phyloP scores from a whole-genome alignment of 495 filamentous ascomycete species.

The Daldinia childiae region DNA sequence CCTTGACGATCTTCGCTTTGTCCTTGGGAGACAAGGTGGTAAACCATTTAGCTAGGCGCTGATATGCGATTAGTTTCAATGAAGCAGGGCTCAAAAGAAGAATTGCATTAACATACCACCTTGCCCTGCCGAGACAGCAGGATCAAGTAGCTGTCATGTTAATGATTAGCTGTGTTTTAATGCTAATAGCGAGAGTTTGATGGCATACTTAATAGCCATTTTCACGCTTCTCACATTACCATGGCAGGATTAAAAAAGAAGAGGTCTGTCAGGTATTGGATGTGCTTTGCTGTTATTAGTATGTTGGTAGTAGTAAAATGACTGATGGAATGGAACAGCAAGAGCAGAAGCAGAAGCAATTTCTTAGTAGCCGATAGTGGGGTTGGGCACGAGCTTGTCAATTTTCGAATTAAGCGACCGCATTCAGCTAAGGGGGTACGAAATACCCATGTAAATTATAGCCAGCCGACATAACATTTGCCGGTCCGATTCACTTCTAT shows the following conservation, averaged over 20 bases:
- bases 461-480: conserved; percentile 8
- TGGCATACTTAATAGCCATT: conserved; percentile 60
- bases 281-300: conserved; percentile 26
- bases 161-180: conserved; percentile 49
- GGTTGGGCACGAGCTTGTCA: conserved; percentile 47
- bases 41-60: conserved; percentile 99
- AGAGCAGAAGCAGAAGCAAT: conserved; percentile 19
- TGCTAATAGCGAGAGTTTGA: background rate
- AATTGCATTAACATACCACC: conserved; percentile 74
- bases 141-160: conserved; percentile 83
- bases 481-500: conserved; percentile 13
- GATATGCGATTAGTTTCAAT: conserved; percentile 48
- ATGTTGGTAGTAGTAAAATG: conserved; percentile 14
- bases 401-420: conserved; percentile 6
- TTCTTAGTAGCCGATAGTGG: conserved; percentile 34
- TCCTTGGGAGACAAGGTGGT: conserved; percentile 97
- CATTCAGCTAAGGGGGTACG: background rate
- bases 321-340: conserved; percentile 17
- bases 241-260: conserved; percentile 28
- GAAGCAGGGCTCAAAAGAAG: conserved; percentile 42
- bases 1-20: conserved; percentile 99
- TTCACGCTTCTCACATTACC: conserved; percentile 50
- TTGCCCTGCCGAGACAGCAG: conserved; percentile 97
- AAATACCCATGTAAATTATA: too few species aligned
- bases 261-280: background rate